Evolutionary conservation across 106 monocot species (phyloP).

Genomic region (Acanthochlamys bracteata): DNA sequence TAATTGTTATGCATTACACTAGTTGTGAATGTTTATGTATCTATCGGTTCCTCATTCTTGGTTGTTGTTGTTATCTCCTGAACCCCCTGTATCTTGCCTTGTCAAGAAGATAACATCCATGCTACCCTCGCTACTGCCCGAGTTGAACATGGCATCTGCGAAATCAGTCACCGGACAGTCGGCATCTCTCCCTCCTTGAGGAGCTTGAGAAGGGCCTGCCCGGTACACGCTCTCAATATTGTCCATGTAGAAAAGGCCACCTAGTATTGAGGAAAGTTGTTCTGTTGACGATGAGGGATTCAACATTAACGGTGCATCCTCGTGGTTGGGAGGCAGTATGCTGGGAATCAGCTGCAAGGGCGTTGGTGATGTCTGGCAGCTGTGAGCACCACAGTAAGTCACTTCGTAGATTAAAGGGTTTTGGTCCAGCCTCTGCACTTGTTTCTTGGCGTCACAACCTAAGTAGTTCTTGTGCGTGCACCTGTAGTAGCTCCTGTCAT

Average conservation of each 20-base stretch:
- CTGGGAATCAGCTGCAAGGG: constrained; percentile 5
- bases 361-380: constrained; percentile 26
- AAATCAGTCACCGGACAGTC: constrained; percentile 19
- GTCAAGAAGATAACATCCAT: constrained; percentile 17
- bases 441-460: constrained; percentile 38
- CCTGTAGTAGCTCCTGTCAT: constrained; percentile 27
- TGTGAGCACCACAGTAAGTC: constrained; percentile 18
- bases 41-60: neutral
- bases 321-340: neutral
- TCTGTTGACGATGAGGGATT: neutral
- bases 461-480: constrained; percentile 36
- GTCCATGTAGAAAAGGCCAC: neutral
- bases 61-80: neutral
- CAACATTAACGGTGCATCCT: neutral
- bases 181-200: neutral
- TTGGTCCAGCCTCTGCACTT: constrained; percentile 34
- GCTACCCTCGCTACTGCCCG: constrained; percentile 6
- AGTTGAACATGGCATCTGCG: constrained; percentile 26
- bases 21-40: neutral
- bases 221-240: too few species aligned
- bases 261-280: neutral
- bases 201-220: neutral
- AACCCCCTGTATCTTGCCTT: constrained; percentile 6
- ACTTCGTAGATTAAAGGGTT: constrained; percentile 28
- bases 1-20: too few species aligned